Evolutionary conservation across 768 basidiomycete species (phyloP).

Genomic region (Lepiota subincarnata): DNA sequence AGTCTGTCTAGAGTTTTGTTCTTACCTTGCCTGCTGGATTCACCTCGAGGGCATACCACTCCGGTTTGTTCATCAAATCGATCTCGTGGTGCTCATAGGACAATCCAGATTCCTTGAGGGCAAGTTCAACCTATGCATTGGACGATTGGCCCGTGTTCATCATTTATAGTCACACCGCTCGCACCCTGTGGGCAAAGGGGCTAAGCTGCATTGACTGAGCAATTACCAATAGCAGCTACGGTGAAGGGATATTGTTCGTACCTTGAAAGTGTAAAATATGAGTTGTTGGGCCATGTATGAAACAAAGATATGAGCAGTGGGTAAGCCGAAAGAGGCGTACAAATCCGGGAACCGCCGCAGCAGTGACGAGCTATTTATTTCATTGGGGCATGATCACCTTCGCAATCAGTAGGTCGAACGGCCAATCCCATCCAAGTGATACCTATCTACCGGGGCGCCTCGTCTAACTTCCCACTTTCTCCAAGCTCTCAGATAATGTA

Average conservation of each 20-base stretch:
- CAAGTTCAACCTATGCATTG: slow-evolving; percentile 47
- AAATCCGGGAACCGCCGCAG: too few species aligned
- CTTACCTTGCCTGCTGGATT: slow-evolving; percentile 64
- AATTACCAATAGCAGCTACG: neutral
- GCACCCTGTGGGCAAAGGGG: slow-evolving; percentile 56
- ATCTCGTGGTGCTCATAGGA: slow-evolving; percentile 50
- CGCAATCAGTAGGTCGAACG: too few species aligned
- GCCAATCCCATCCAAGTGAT: too few species aligned
- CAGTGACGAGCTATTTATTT: too few species aligned
- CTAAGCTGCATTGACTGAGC: slow-evolving; percentile 36
- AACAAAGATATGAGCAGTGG: too few species aligned
- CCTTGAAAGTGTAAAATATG: slow-evolving; percentile 47
- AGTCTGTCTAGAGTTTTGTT: neutral
- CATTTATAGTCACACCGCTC: slow-evolving; percentile 1
- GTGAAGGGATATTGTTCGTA: slow-evolving; percentile 14
- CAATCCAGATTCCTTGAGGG: slow-evolving; percentile 51
- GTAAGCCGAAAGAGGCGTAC: too few species aligned
- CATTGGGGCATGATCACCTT: too few species aligned
- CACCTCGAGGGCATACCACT: slow-evolving; percentile 61
- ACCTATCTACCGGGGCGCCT: too few species aligned
- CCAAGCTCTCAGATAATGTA: too few species aligned
- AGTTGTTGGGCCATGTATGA: slow-evolving; percentile 15
- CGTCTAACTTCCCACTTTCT: too few species aligned
- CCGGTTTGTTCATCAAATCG: slow-evolving; percentile 61
- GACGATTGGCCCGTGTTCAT: neutral